A percentile compares a stretch with the other conserved stretches of the same genome.
Evolutionary conservation across 352 stramenopile species (phyloP).

Genomic region (Blastocystis sp.): DNA sequence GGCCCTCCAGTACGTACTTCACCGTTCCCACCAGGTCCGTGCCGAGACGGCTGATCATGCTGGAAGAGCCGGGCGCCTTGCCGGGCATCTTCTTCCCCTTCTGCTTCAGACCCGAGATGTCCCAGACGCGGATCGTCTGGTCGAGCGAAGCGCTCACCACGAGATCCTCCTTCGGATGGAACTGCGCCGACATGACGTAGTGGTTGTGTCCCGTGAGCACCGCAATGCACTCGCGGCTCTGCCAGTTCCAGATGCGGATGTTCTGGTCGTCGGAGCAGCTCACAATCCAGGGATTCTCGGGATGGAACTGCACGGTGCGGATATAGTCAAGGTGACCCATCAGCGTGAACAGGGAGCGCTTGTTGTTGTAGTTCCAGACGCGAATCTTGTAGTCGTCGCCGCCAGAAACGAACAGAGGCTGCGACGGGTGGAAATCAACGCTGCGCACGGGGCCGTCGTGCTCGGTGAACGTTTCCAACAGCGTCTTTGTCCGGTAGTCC

Average conservation of each 20-base stretch:
- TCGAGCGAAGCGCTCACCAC: conserved; percentile 96
- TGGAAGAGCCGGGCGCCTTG: background rate
- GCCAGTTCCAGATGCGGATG: conserved; percentile 99
- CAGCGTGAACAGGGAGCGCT: conserved; percentile 95
- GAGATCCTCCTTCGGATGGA: conserved; percentile 97
- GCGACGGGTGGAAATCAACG: conserved; percentile 95
- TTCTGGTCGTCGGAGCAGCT: conserved; percentile 95
- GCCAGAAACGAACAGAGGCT: conserved; percentile 95
- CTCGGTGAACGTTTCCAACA: conserved; percentile 98
- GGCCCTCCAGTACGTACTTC: conserved; percentile 98
- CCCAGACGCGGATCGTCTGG: conserved; percentile 98
- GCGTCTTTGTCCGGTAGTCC: conserved; percentile 98
- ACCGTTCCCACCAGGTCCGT: conserved; percentile 97
- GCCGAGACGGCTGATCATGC: conserved; percentile 73
- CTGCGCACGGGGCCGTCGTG: conserved; percentile 96
- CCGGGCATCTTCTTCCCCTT: conserved; percentile 69
- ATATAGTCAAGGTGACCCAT: conserved; percentile 99
- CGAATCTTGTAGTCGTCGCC: conserved; percentile 99
- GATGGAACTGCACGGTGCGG: conserved; percentile 94
- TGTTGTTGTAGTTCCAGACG: conserved; percentile 99
- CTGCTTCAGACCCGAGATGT: conserved; percentile 94
- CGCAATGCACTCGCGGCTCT: conserved; percentile 92
- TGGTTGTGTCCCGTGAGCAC: conserved; percentile 99
- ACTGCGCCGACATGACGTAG: conserved; percentile 98
- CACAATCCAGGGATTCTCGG: conserved; percentile 97